Evolutionary conservation across 495 filamentous ascomycete species (phyloP).

Genomic region (Penicillium lagena): DNA sequence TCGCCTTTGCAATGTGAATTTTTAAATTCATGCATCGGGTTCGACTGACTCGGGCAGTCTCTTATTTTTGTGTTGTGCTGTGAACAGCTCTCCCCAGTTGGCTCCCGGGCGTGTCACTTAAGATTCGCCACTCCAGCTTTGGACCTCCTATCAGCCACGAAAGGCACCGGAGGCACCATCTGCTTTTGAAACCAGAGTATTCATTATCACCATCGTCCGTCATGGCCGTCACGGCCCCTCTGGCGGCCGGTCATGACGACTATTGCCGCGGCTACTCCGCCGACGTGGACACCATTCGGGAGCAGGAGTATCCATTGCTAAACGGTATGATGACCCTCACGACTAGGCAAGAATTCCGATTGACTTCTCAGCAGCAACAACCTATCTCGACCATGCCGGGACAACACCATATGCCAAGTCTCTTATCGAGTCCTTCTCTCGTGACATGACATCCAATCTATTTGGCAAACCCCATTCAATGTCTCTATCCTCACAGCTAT

Average conservation of each 20-base stretch:
- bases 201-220: not conserved
- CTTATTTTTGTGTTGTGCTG: no score
- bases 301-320: slow-evolving; percentile 78
- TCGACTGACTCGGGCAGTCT: no score
- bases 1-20: no score
- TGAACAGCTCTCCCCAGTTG: no score
- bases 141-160: not conserved
- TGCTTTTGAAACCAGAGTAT: not conserved
- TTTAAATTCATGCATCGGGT: no score
- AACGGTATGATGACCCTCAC: slow-evolving; percentile 42
- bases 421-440: slow-evolving; percentile 68
- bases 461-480: slow-evolving; percentile 91
- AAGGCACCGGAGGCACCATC: not conserved
- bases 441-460: slow-evolving; percentile 69
- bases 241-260: not conserved
- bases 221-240: slow-evolving; percentile 6
- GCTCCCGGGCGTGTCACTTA: not conserved
- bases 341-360: no score
- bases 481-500: slow-evolving; percentile 71
- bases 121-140: not conserved
- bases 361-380: slow-evolving; percentile 42
- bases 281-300: slow-evolving; percentile 61
- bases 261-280: slow-evolving; percentile 50
- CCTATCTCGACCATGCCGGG: slow-evolving; percentile 92
- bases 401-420: slow-evolving; percentile 79